A percentile compares a stretch with the other conserved stretches of the same genome.
These are phyloP conservation scores for Clavulina sp. DNA, from an alignment of 768 basidiomycete species.

Conservation along the genomic window DNA sequence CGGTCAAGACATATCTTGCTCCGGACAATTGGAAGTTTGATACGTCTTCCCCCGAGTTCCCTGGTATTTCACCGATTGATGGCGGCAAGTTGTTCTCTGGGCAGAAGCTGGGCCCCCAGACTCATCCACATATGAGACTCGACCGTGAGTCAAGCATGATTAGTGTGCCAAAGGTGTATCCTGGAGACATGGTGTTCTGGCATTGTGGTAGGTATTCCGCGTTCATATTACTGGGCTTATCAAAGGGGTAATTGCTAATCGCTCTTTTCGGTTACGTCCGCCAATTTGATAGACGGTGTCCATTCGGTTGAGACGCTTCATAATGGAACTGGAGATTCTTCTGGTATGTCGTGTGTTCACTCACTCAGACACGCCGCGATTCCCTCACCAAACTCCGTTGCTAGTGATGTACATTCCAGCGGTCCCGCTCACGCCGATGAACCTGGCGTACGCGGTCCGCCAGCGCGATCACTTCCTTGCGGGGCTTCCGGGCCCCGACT, in stretches of 20 bases:
- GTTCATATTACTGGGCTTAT: too few species aligned
- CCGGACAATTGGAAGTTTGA: slow-evolving; percentile 8
- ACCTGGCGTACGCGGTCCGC: slow-evolving; percentile 39
- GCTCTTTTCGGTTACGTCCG: slow-evolving; percentile 18
- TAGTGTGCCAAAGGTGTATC: slow-evolving; percentile 43
- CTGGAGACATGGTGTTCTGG: slow-evolving; percentile 70
- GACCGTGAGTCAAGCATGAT: slow-evolving; percentile 51
- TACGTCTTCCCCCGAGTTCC: slow-evolving; percentile 4
- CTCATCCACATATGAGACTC: slow-evolving; percentile 52
- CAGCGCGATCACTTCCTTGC: slow-evolving; percentile 46
- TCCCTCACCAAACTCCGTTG: neutral
- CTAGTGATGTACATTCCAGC: slow-evolving; percentile 53
- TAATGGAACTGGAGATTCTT: slow-evolving; percentile 11
- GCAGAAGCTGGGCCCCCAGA: slow-evolving; percentile 27
- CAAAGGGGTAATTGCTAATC: too few species aligned
- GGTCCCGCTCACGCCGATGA: slow-evolving; percentile 44
- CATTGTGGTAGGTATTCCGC: slow-evolving; percentile 33
- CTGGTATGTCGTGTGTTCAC: slow-evolving; percentile 29
- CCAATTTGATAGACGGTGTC: slow-evolving; percentile 19
- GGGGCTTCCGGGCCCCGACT: slow-evolving; percentile 55
- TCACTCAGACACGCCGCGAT: neutral
- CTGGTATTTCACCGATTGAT: neutral
- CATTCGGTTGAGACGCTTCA: slow-evolving; percentile 15
- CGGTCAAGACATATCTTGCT: too few species aligned
- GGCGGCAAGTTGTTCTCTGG: neutral